Percentiles rank a stretch among this genome's conserved stretches.
Evolutionary conservation across 75 land plant species (phyloP).

Genomic region (Isoetes taiwanensis): DNA sequence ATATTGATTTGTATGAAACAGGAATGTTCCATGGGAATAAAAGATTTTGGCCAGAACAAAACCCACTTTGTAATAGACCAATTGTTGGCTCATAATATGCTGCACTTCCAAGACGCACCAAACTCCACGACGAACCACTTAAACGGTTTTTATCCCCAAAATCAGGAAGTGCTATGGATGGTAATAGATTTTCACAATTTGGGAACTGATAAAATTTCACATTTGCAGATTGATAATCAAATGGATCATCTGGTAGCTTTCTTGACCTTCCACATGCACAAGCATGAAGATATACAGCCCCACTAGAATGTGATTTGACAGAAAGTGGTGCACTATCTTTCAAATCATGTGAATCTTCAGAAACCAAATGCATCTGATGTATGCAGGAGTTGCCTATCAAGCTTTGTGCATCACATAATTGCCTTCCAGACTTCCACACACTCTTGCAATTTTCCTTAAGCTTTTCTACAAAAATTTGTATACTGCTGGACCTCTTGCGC

Average conservation of each 20-base stretch:
- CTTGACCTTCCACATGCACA: constrained; percentile 97
- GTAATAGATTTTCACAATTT: constrained; percentile 75
- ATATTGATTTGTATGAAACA: constrained; percentile 14
- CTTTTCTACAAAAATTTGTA: constrained; percentile 35
- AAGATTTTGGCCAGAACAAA: constrained; percentile 45
- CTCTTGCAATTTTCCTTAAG: constrained; percentile 70
- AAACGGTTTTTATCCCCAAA: constrained; percentile 21
- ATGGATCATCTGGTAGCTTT: constrained; percentile 63
- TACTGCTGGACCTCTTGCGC: constrained; percentile 94
- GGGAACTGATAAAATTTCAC: constrained; percentile 36
- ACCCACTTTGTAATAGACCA: constrained; percentile 87
- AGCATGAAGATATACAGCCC: constrained; percentile 85
- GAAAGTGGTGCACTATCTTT: constrained; percentile 6
- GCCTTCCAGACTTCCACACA: constrained; percentile 83
- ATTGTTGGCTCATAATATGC: constrained; percentile 78
- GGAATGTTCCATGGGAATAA: constrained; percentile 48
- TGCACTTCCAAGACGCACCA: constrained; percentile 64
- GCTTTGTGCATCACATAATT: constrained; percentile 92
- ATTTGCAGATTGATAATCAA: constrained; percentile 85
- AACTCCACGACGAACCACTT: constrained; percentile 50
- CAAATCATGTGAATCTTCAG: no score
- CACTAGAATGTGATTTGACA: constrained; percentile 73
- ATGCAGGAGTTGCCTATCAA: constrained; percentile 85
- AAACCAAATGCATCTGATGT: constrained; percentile 46
- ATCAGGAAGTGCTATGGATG: constrained; percentile 39